phyloP scores from a whole-genome alignment of 495 filamentous ascomycete species.

The Lasiosphaeria hispida region DNA sequence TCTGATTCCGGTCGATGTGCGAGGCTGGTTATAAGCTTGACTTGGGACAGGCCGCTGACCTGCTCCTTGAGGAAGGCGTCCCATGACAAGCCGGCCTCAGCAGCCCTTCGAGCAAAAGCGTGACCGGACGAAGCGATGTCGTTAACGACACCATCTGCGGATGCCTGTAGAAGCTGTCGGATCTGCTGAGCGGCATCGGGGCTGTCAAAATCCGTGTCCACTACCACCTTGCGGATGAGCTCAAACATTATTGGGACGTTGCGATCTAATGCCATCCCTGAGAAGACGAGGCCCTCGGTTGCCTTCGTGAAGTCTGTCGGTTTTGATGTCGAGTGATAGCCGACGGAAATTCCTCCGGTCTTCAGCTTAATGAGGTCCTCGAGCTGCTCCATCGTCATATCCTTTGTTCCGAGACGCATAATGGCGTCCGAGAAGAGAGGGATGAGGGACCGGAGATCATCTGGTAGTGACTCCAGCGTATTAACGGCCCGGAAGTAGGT shows the following conservation, averaged over 20 bases:
- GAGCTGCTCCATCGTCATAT: conserved; percentile 86
- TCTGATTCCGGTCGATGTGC: conserved; percentile 55
- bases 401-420: conserved; percentile 85
- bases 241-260: conserved; percentile 92
- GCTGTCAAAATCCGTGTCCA: conserved; percentile 85
- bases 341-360: conserved; percentile 84
- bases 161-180: conserved; percentile 76
- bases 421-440: conserved; percentile 90
- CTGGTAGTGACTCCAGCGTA: conserved; percentile 71
- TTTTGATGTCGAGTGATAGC: conserved; percentile 72
- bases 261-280: conserved; percentile 80
- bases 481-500: conserved; percentile 95
- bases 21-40: conserved; percentile 73
- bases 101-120: conserved; percentile 75
- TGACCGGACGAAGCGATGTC: conserved; percentile 85
- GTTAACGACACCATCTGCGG: conserved; percentile 87
- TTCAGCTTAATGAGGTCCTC: conserved; percentile 95
- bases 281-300: conserved; percentile 77
- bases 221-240: conserved; percentile 71
- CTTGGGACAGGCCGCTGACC: conserved; percentile 78
- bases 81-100: conserved; percentile 72
- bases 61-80: conserved; percentile 73
- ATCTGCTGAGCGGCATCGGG: conserved; percentile 77
- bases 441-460: conserved; percentile 79
- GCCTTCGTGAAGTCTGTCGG: conserved; percentile 66